These are phyloP conservation scores for Rhynchospora tenuis DNA, from an alignment of 176 grass and related monocot species.

Conservation along the genomic window DNA sequence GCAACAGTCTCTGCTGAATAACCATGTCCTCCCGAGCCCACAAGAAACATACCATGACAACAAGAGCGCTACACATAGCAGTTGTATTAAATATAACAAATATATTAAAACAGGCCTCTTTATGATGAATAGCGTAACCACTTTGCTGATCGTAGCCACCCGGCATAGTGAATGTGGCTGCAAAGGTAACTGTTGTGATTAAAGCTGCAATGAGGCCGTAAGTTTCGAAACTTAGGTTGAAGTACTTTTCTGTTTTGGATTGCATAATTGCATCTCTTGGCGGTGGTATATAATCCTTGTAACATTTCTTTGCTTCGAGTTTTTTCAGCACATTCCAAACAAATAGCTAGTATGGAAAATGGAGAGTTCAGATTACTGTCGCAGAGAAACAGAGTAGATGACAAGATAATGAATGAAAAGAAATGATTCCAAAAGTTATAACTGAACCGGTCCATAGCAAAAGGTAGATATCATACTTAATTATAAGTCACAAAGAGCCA, in stretches of 20 bases:
- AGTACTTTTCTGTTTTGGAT: not conserved
- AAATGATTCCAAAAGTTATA: too few species aligned
- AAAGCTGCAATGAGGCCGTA: slow-evolving; percentile 36
- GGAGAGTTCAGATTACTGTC: not conserved
- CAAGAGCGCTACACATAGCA: slow-evolving; percentile 37
- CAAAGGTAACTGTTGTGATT: slow-evolving; percentile 41
- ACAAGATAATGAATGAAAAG: too few species aligned
- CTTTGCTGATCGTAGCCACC: slow-evolving; percentile 22
- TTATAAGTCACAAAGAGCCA: too few species aligned
- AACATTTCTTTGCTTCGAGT: slow-evolving; percentile 17
- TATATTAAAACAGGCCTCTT: slow-evolving; percentile 8
- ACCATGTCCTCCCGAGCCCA: slow-evolving; percentile 28
- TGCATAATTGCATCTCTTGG: not conserved
- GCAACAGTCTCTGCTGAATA: slow-evolving; percentile 20
- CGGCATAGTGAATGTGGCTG: slow-evolving; percentile 40
- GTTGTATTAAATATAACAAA: slow-evolving; percentile 36
- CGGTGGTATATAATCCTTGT: slow-evolving; percentile 19
- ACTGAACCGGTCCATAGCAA: too few species aligned
- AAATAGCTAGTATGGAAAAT: slow-evolving; percentile 1
- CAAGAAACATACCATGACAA: slow-evolving; percentile 31
- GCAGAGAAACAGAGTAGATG: too few species aligned
- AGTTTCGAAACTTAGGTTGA: slow-evolving; percentile 19
- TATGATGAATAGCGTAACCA: slow-evolving; percentile 16
- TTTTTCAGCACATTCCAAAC: slow-evolving; percentile 31
- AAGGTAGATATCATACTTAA: too few species aligned